Evolutionary conservation across 495 filamentous ascomycete genomes (phyloP).

Genomic region (Penicillium lagena): DNA sequence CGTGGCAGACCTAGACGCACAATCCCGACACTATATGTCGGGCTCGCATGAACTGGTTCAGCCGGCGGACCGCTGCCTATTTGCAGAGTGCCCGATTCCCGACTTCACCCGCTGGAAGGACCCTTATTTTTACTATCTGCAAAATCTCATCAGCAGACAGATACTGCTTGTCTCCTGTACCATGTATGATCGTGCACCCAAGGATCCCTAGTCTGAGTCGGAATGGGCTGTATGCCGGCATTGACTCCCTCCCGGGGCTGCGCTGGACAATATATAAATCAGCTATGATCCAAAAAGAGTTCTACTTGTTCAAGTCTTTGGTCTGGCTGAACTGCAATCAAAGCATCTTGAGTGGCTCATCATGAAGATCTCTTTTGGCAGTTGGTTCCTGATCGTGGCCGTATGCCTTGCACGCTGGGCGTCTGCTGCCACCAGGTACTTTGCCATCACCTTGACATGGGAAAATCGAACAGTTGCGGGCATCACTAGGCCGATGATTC

Average conservation of each 20-base stretch:
- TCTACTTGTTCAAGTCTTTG: not conserved
- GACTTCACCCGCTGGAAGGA: not conserved
- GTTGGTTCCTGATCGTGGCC: constrained; percentile 1
- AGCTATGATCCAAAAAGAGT: not conserved
- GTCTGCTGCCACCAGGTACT: constrained; percentile 17
- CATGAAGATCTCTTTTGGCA: constrained; percentile 6
- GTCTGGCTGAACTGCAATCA: not conserved
- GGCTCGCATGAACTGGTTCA: constrained; percentile 1
- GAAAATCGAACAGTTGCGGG: constrained; percentile 22
- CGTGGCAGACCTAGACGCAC: not conserved
- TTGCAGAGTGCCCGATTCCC: not conserved
- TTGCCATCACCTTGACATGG: constrained; percentile 27
- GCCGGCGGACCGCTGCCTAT: no score
- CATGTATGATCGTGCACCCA: no score
- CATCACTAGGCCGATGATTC: constrained; percentile 39
- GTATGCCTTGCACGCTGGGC: constrained; percentile 12
- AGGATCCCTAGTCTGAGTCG: no score
- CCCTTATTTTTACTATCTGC: not conserved
- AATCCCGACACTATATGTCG: constrained; percentile 3
- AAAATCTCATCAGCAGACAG: no score
- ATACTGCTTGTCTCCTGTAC: no score
- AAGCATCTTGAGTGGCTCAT: not conserved
- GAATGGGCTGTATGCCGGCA: no score
- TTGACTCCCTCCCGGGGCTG: no score
- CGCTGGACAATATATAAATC: not conserved